Evolutionary conservation across 1,139 yeast species (phyloP).

Genomic region (Kodamaea anthophila): DNA sequence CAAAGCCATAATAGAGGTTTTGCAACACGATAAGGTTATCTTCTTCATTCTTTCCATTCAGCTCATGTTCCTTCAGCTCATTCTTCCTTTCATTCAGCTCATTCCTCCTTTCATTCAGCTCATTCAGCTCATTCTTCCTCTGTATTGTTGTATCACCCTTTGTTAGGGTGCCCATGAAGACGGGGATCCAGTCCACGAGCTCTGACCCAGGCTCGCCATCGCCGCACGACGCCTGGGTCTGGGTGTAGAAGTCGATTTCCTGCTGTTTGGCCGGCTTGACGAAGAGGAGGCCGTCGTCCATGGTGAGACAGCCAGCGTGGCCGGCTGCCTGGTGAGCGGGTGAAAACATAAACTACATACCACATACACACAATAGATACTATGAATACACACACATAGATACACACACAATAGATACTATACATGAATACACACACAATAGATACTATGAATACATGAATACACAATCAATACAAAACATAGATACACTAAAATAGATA

Average conservation of each 20-base stretch:
- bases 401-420: too few relatives aligned
- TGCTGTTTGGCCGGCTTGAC: conserved; percentile 59
- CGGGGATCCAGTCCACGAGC: conserved; percentile 50
- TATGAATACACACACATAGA: too few relatives aligned
- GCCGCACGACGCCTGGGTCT: conserved; percentile 9
- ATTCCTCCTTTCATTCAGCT: not conserved
- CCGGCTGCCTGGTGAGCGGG: conserved; percentile 70
- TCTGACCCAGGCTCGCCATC: conserved; percentile 26
- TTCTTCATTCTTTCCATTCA: too few relatives aligned
- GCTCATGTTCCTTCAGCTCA: conserved; percentile 23
- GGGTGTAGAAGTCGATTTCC: conserved; percentile 68
- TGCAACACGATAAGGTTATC: too few relatives aligned
- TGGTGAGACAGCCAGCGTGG: conserved; percentile 71
- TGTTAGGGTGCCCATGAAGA: conserved; percentile 32
- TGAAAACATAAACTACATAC: too few relatives aligned
- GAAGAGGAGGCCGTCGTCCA: conserved; percentile 54
- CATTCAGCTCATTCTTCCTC: not conserved
- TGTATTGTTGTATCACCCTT: conserved; percentile 20
- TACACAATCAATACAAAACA: too few relatives aligned
- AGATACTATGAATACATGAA: too few relatives aligned
- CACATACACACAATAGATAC: too few relatives aligned
- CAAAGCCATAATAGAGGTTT: conserved; percentile 59
- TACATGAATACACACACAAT: too few relatives aligned
- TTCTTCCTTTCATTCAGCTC: conserved; percentile 1
- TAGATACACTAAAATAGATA: too few relatives aligned